Percentiles rank a stretch among this genome's conserved stretches.
These are phyloP conservation scores for Combretum micranthum DNA, from an alignment of 345 rosid species.

Conservation along the genomic window DNA sequence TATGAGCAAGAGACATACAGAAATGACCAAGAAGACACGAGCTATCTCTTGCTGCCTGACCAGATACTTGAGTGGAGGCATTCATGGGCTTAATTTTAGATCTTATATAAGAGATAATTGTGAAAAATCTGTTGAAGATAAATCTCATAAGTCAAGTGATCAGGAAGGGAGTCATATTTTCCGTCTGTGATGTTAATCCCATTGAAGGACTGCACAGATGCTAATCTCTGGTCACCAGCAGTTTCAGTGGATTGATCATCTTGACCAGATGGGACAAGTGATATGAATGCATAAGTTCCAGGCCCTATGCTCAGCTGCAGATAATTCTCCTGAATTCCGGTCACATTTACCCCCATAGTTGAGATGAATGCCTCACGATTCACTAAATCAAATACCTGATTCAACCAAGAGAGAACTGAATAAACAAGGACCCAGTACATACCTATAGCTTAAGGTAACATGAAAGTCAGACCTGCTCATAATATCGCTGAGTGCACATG, in stretches of 20 bases:
- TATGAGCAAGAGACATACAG: conserved; percentile 79
- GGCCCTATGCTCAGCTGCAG: conserved; percentile 64
- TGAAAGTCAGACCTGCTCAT: conserved; percentile 58
- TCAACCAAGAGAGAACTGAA: conserved; percentile 12
- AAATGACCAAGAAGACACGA: conserved; percentile 77
- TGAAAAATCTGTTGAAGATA: conserved; percentile 79
- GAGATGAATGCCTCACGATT: conserved; percentile 72
- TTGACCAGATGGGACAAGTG: conserved; percentile 45
- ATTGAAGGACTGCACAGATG: conserved; percentile 38
- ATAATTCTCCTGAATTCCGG: conserved; percentile 78
- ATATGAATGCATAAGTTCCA: conserved; percentile 66
- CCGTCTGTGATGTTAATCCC: conserved; percentile 33
- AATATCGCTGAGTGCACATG: conserved; percentile 73
- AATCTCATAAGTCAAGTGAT: conserved; percentile 56
- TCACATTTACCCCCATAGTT: conserved; percentile 64
- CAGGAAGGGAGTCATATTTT: conserved; percentile 36
- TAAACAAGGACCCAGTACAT: no score
- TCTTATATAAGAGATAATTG: conserved; percentile 48
- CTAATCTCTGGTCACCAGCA: conserved; percentile 24
- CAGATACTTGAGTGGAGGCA: conserved; percentile 30
- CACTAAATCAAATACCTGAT: conserved; percentile 77
- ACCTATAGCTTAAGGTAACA: neutral
- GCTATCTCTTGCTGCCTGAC: conserved; percentile 43
- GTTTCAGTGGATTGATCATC: conserved; percentile 28
- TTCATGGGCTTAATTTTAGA: conserved; percentile 40